phyloP scores from a whole-genome alignment of 1,139 yeast species.

The Yamadazyma triangularis region DNA sequence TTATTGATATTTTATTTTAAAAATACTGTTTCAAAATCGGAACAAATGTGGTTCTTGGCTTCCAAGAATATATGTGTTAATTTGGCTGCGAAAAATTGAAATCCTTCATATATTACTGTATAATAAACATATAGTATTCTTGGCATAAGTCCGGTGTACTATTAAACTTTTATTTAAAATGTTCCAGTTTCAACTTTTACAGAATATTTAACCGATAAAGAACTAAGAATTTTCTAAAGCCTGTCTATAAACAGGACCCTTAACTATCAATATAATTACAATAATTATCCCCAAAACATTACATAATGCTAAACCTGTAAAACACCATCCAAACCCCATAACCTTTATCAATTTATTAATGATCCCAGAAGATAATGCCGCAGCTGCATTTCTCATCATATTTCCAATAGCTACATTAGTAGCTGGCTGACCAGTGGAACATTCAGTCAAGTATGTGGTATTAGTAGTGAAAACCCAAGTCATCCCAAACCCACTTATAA shows the following conservation, averaged over 20 bases:
- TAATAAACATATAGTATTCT: no score
- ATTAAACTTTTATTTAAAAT: no score
- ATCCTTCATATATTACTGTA: no score
- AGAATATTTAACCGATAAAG: no score
- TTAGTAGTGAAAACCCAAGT: conserved; percentile 58
- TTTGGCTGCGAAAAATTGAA: no score
- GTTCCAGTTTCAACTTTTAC: no score
- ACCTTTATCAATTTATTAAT: conserved; percentile 32
- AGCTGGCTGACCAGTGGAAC: conserved; percentile 49
- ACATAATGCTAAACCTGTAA: conserved; percentile 48
- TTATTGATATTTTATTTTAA: no score
- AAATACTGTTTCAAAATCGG: no score
- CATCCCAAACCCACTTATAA: conserved; percentile 51
- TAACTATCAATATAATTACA: conserved; percentile 19
- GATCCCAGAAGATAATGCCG: conserved; percentile 51
- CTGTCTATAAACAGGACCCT: conserved; percentile 28
- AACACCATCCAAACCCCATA: conserved; percentile 60
- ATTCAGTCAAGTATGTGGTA: conserved; percentile 54
- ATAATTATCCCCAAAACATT: conserved; percentile 29
- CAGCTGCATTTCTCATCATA: conserved; percentile 50
- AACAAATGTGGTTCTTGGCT: no score
- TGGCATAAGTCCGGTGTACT: no score
- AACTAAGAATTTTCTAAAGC: no score
- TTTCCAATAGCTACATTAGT: conserved; percentile 55
- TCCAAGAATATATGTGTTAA: no score